Evolutionary conservation across 345 rosid genomes (phyloP).

Genomic region (Populus deltoides): DNA sequence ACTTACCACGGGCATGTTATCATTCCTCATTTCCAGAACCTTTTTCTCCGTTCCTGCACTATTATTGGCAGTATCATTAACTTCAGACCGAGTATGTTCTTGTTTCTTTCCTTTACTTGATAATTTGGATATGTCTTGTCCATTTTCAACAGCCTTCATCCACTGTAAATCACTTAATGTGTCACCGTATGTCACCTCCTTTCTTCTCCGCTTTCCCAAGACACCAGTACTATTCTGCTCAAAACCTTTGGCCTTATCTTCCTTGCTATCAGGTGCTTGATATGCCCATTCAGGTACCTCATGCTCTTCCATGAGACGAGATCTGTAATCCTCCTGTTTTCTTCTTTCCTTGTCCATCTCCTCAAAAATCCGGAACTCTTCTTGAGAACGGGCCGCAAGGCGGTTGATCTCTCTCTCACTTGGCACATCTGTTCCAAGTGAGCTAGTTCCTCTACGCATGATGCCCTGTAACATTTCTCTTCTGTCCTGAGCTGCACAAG

Average conservation of each 20-base stretch:
- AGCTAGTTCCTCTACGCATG: conserved; percentile 95
- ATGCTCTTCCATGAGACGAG: conserved; percentile 90
- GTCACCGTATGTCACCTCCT: conserved; percentile 74
- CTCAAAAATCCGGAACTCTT: conserved; percentile 88
- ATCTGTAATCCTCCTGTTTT: conserved; percentile 72
- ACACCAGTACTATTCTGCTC: conserved; percentile 45
- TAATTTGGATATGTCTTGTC: conserved; percentile 59
- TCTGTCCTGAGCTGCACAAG: conserved; percentile 84
- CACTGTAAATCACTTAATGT: conserved; percentile 78
- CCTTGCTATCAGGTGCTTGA: conserved; percentile 49
- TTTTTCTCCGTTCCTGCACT: conserved; percentile 37
- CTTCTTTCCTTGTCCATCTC: conserved; percentile 94
- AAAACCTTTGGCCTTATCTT: conserved; percentile 50
- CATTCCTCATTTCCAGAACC: conserved; percentile 28
- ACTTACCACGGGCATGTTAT: conserved; percentile 39
- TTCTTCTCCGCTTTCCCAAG: conserved; percentile 77
- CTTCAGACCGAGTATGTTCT: conserved; percentile 36
- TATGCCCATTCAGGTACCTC: conserved; percentile 99
- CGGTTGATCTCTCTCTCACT: conserved; percentile 98
- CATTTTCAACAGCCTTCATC: conserved; percentile 93
- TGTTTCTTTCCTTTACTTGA: conserved; percentile 50
- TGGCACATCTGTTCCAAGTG: conserved; percentile 93
- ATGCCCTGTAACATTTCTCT: conserved; percentile 91
- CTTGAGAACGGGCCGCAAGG: conserved; percentile 86
- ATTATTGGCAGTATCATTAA: conserved; percentile 35